Base-by-base conservation (phyloP, 2,329 filamentous ascomycete genomes). In the Tolypocladium ophioglossoides region DNA sequence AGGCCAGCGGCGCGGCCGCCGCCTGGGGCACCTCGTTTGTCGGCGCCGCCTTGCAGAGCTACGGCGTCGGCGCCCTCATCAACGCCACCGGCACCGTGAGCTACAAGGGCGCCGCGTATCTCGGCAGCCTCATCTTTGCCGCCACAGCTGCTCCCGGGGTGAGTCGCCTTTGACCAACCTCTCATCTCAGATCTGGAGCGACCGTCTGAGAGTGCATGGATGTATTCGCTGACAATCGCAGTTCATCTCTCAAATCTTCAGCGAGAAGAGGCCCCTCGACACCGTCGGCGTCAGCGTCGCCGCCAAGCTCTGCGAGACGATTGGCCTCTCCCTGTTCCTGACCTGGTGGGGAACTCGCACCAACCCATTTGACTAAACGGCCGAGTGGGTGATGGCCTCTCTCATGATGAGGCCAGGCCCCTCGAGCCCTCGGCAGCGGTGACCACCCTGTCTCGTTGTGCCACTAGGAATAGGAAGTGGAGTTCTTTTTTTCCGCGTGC, bases 321-420 rank as follows among this genome's bases (percentile, higher is more conserved):
- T 97, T 56, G 94, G 92, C 60, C 82, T 97, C 56, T 91, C 87
- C 59, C 71, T 96, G 66, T 90, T 97, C 82, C 79, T 97, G 65
- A 96, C 90, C 69, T 97, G 89, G 87, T 97, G 92, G 92, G 92
- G 92, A 67, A 96, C 92, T 67, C 86, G 88, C 69, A 94, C 90
- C 75, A 92, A 91, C 78, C 90, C 90, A 57, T 95, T 96, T 73
- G 84, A 91, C 68, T 91, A 87, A 79, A 67, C 54, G 64, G 59
- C n/a, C 7, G 18, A 10, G 18, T 1, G 38, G 38, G 38, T 20
- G 38, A 39, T 7, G 38, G 38, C 18, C 38, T 39, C 44, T 2
- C 24, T 47, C 44, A 5, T 16, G 4, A 18, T 47, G 44, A 48
- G 27, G 44, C 18, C 11, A 2, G 34, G 3, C 10, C 18, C 41